Conservation (phyloP, 495 filamentous ascomycete species). For the Annulohypoxylon nitens region DNA sequence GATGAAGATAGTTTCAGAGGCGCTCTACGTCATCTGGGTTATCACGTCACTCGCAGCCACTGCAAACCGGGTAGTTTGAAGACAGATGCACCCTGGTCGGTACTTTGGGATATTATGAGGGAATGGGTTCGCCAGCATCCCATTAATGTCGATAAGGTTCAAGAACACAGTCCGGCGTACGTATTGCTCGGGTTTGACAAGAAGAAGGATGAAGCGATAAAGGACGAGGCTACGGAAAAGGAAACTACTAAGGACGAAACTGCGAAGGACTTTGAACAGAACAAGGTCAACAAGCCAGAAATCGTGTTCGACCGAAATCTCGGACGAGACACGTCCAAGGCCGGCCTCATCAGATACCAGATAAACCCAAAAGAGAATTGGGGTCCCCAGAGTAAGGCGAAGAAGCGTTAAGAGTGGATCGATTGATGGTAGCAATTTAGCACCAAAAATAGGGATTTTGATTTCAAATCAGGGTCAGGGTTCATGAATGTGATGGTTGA, state of each 20-base stretch:
- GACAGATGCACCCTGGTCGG: constrained; percentile 88
- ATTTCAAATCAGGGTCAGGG: constrained; percentile 13
- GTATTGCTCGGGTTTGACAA: constrained; percentile 64
- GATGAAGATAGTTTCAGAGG: constrained; percentile 79
- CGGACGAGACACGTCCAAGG: constrained; percentile 73
- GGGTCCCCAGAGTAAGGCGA: constrained; percentile 89
- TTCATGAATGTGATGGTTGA: constrained; percentile 23
- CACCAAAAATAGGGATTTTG: constrained; percentile 1
- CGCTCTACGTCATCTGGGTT: constrained; percentile 83
- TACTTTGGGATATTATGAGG: constrained; percentile 93
- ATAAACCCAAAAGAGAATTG: constrained; percentile 89
- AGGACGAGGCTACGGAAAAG: constrained; percentile 40
- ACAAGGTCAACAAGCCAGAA: constrained; percentile 59
- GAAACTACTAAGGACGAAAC: constrained; percentile 35
- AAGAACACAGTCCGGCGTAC: constrained; percentile 75
- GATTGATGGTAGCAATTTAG: not conserved
- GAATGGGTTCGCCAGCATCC: constrained; percentile 87
- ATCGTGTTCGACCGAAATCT: constrained; percentile 87
- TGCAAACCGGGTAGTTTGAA: constrained; percentile 88
- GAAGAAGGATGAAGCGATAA: constrained; percentile 33
- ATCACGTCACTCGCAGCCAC: constrained; percentile 84
- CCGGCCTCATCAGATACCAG: constrained; percentile 84
- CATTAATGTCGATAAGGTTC: constrained; percentile 76
- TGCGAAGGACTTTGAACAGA: constrained; percentile 34
- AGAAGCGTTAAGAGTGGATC: constrained; percentile 52